A percentile compares a stretch with the other conserved stretches of the same genome.
These are phyloP conservation scores for Neospermospora avenae DNA, from an alignment of 2,329 filamentous ascomycete genomes.

Conservation along the genomic window DNA sequence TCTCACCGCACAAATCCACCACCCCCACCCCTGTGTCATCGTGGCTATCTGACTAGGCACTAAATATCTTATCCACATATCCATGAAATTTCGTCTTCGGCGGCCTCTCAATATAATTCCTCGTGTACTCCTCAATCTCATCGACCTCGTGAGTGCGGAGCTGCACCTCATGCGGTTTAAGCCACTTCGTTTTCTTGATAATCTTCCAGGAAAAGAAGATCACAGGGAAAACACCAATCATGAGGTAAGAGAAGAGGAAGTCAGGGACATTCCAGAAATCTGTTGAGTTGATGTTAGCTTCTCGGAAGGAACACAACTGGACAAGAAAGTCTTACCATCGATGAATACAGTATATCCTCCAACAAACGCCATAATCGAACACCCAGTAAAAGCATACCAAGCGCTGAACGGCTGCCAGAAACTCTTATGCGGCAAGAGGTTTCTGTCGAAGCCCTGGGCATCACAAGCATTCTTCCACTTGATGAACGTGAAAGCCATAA, in stretches of 20 bases:
- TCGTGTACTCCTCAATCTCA: slow-evolving; percentile 60
- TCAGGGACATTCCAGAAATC: slow-evolving; percentile 52
- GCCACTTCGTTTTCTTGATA: slow-evolving; percentile 51
- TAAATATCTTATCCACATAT: slow-evolving; percentile 27
- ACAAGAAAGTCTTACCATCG: slow-evolving; percentile 33
- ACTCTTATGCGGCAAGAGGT: slow-evolving; percentile 48
- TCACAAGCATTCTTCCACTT: slow-evolving; percentile 52
- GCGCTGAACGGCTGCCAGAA: slow-evolving; percentile 56
- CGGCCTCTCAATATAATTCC: slow-evolving; percentile 44
- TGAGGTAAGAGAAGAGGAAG: slow-evolving; percentile 58
- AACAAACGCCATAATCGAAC: slow-evolving; percentile 57
- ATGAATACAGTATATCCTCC: slow-evolving; percentile 61
- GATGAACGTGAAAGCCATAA: slow-evolving; percentile 53
- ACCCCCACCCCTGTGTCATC: neutral
- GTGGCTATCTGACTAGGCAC: neutral
- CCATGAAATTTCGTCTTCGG: slow-evolving; percentile 27
- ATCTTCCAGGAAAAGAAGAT: slow-evolving; percentile 61
- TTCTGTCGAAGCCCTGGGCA: slow-evolving; percentile 43
- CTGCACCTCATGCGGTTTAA: slow-evolving; percentile 52
- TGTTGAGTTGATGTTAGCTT: neutral
- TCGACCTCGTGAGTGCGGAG: slow-evolving; percentile 49
- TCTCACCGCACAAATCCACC: neutral
- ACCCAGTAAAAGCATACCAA: slow-evolving; percentile 49
- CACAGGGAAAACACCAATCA: slow-evolving; percentile 57
- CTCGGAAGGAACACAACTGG: neutral